These are phyloP conservation scores for Cyclocybe aegerita DNA, from an alignment of 768 basidiomycete genomes.

Conservation along the genomic window DNA sequence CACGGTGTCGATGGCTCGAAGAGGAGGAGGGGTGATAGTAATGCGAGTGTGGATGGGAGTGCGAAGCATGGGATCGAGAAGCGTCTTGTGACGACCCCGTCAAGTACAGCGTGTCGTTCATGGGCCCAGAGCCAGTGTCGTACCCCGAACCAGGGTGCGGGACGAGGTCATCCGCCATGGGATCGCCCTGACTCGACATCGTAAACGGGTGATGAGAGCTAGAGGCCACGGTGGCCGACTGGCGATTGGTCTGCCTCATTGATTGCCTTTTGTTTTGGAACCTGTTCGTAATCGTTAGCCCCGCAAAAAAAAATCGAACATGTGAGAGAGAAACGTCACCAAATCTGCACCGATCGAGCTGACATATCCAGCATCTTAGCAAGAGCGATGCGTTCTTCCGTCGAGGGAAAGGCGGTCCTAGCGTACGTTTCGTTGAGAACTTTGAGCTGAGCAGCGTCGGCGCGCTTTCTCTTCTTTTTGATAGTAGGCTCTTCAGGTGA, in stretches of 20 bases:
- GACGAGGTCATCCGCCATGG: slow-evolving; percentile 38
- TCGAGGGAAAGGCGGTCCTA: slow-evolving; percentile 85
- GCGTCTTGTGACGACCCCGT: slow-evolving; percentile 40
- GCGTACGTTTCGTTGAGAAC: slow-evolving; percentile 78
- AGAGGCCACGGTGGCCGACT: slow-evolving; percentile 47
- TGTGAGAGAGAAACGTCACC: slow-evolving; percentile 42
- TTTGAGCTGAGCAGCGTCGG: slow-evolving; percentile 76
- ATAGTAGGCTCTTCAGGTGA: slow-evolving; percentile 64
- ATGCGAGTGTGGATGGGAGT: slow-evolving; percentile 24
- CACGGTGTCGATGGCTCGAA: slow-evolving; percentile 39
- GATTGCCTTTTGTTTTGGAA: slow-evolving; percentile 88
- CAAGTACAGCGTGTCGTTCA: slow-evolving; percentile 32
- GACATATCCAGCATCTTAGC: slow-evolving; percentile 83
- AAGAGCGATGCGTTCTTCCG: slow-evolving; percentile 77
- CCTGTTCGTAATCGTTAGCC: slow-evolving; percentile 42
- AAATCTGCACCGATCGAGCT: slow-evolving; percentile 83
- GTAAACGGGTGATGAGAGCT: slow-evolving; percentile 51
- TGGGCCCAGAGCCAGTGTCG: slow-evolving; percentile 16
- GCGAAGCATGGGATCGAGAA: slow-evolving; percentile 30
- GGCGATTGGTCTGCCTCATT: slow-evolving; percentile 75
- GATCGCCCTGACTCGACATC: slow-evolving; percentile 35
- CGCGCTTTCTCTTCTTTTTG: slow-evolving; percentile 88
- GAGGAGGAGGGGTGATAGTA: slow-evolving; percentile 33
- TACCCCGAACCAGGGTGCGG: slow-evolving; percentile 29
- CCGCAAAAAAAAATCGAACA: slow-evolving; percentile 17